Percentiles rank a stretch among this genome's conserved stretches.
Evolutionary conservation across 352 stramenopile genomes (phyloP).

Genomic region (Globisporangium barbulae): DNA sequence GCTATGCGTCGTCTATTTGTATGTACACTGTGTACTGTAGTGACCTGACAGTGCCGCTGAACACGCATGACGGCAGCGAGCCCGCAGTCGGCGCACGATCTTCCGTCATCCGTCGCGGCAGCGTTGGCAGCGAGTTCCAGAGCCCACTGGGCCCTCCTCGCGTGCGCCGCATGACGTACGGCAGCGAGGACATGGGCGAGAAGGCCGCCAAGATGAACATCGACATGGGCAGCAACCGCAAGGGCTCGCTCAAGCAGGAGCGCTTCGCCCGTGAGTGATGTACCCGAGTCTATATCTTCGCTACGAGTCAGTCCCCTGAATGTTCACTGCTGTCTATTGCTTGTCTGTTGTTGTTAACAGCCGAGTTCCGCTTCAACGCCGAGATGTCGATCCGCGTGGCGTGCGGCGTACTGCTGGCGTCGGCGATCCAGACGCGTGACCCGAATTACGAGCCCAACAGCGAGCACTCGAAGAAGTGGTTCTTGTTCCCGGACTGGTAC

Average conservation of each 20-base stretch:
- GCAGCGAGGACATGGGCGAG: conserved; percentile 58
- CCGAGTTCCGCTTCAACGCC: conserved; percentile 63
- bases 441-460: conserved; percentile 36
- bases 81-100: not conserved
- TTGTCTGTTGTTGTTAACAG: conserved; percentile 21
- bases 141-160: conserved; percentile 30
- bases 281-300: not conserved
- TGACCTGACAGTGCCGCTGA: conserved; percentile 30
- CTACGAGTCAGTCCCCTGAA: not conserved
- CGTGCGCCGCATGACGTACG: conserved; percentile 41
- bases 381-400: conserved; percentile 70
- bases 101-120: conserved; percentile 6
- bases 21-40: conserved; percentile 9
- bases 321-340: not conserved
- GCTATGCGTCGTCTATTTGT: not conserved
- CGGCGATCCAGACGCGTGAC: conserved; percentile 62
- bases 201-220: conserved; percentile 71
- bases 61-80: conserved; percentile 17
- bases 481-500: conserved; percentile 68
- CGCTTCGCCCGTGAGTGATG: conserved; percentile 48
- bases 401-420: conserved; percentile 63
- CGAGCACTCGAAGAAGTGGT: conserved; percentile 62
- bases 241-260: conserved; percentile 41
- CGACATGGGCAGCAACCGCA: conserved; percentile 50
- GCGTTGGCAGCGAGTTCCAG: conserved; percentile 8